Evolutionary conservation across 345 rosid genomes (phyloP), one percentile per base, ranked within the genome.

Genomic region (Rhodamnia rubescens): DNA sequence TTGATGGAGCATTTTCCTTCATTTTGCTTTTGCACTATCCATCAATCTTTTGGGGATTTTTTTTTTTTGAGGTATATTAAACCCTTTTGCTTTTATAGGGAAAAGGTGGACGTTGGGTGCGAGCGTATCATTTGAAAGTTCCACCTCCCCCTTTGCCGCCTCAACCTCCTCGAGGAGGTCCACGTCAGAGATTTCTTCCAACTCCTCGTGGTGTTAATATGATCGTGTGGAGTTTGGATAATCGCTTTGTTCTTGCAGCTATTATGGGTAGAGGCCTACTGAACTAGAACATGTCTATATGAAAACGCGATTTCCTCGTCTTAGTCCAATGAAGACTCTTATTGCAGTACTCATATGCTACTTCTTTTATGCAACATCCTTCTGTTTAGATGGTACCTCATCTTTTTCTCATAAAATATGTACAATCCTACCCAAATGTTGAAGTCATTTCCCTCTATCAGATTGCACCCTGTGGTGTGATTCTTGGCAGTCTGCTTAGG

Each of bases 121-220:
- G 94, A 61, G 93, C 94, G 54, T 97, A 96, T 92, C 99, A 97
- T 89, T 90, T 97, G 92, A 97, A 94, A 92, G 99, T 97, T 90
- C 99, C 99, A 85, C 96, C 99, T 91, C 99, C 99, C 59, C 99
- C 99, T 54, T 91, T 96, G 92, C 99, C 97, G 51, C 96, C 97
- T 86, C 99, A 95, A 90, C 99, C 99, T 90, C 96, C 98, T 87
- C 93, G 99, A 89, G 99, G 99, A 85, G 98, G 99, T 83, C 99
- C 99, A 74, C 99, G 99, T 11, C 99, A 97, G 87, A 93, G 99
- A 89, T 89, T 95, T 84, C 96, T 97, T 86, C 99, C 99, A 78
- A 96, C 98, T 82, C 99, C 99, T 84, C 96, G 99, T 58, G 99
- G 99, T 85, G 99, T 97, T 87, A 97, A 97, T 90, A 97, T 97